Base-by-base conservation (phyloP, 352 stramenopile genomes). In the Globisporangium nagaii region DNA sequence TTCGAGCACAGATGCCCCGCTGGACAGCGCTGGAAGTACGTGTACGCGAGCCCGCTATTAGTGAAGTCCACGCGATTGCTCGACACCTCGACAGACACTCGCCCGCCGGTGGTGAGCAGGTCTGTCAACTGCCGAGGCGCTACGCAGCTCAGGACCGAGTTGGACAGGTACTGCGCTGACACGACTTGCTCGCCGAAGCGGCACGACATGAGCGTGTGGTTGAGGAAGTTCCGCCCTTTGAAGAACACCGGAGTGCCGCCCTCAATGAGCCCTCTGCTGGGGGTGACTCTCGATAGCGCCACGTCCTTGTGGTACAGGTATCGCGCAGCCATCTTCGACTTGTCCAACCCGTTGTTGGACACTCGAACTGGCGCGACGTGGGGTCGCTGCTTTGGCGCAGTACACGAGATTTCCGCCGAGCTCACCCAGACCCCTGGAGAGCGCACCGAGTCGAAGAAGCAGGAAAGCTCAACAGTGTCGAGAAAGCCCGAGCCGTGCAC, bases 161-260 rank as follows among this genome's bases (percentile, higher is more conserved):
- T 49, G 1, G 71, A 87, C 12, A 99, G 56, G 36, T 87, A 96
- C 6, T 76, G 92, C 7, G 88, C 94, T 54, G 62, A 66, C 4
- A 79, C 79, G 15, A 71, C 56, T 10, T 75, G 44, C 19, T 74
- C 71, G 15, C 80, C 93, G 70, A 98, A 98, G 1, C 71, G 75
- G 58, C 96, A 99, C 12, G 62, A 63, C 17, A 98, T 66, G 2
- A 81, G 55, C 8, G 86, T 93, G 19, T 86, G 75, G 57, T 97
- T 98, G 22, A 97, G 50, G 57, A 99, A 98, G 58, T 98, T 98
- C 22, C 78, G 75, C 13, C 96, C 96, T 43, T 83, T 81, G 6
- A 98, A 72, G 65, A 98, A 97, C 1, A 98, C 64, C 1, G 93
- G 85, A 3, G 80, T 84, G 20, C 89, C 78, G 37, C 86, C 86